A percentile compares a stretch with the other conserved stretches of the same genome.
These are phyloP conservation scores for Dentipellis fragilis DNA, from an alignment of 768 basidiomycete species.

Conservation along the genomic window DNA sequence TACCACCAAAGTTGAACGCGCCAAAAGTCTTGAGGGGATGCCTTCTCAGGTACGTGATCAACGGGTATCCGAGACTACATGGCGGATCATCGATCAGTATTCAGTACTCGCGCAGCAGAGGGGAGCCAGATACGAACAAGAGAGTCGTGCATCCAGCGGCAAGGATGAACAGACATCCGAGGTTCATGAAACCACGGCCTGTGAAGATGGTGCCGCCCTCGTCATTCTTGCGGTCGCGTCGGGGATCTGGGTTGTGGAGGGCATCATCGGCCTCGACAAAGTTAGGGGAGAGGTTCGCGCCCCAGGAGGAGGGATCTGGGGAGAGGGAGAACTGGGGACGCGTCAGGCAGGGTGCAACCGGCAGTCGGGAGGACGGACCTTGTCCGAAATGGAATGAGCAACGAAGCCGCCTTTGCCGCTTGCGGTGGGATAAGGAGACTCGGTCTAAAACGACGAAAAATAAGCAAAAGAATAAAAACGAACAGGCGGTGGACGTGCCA, in stretches of 20 bases:
- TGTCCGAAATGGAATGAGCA: neutral
- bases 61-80: slow-evolving; percentile 26
- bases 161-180: slow-evolving; percentile 21
- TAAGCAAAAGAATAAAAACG: slow-evolving; percentile 4
- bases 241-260: slow-evolving; percentile 24
- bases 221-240: slow-evolving; percentile 22
- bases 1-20: slow-evolving; percentile 37
- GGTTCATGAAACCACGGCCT: slow-evolving; percentile 30
- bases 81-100: no score
- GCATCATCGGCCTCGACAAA: slow-evolving; percentile 20
- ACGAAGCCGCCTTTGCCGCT: neutral
- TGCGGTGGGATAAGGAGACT: neutral
- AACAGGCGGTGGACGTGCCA: slow-evolving; percentile 7
- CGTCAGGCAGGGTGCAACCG: neutral
- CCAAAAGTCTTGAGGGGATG: slow-evolving; percentile 19
- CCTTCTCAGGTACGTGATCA: slow-evolving; percentile 22
- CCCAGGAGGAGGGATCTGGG: slow-evolving; percentile 23
- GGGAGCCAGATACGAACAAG: slow-evolving; percentile 8
- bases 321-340: slow-evolving; percentile 14
- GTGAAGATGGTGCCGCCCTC: slow-evolving; percentile 27
- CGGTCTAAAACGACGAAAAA: slow-evolving; percentile 1
- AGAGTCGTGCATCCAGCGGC: slow-evolving; percentile 1
- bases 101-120: neutral
- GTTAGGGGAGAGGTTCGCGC: slow-evolving; percentile 12
- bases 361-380: neutral